Base-by-base conservation (phyloP, 805 yeast genomes). In the Zygoascus ofunaensis region DNA sequence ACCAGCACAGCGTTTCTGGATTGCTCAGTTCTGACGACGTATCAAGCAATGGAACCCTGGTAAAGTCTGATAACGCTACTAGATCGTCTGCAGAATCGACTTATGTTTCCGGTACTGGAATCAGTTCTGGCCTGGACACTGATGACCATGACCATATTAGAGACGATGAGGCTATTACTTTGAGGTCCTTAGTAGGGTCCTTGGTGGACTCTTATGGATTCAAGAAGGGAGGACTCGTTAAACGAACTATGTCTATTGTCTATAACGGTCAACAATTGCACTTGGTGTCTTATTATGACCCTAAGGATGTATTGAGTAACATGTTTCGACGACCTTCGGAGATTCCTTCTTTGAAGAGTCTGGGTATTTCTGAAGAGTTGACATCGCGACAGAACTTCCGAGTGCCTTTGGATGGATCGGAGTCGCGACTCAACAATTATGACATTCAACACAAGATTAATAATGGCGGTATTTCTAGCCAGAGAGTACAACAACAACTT, bases 221-320 rank as follows among this genome's bases (percentile, higher is more conserved):
- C 57, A 80, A 79, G 55, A 79, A 76, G 39, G 70, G 72, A 37
- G 95, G 95, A 0, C 69, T 89, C 38, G 77, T 87, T 48, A 89
- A 89, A 61, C 87, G 87, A 61, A 85, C 97, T 0, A 66, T 87
- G 48, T 77, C 87, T 1, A 68, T 86, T 21, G 72, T 78, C n/a
- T 62, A 82, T 14, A 61, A 63, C 19, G 62, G 64, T 18, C 48
- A 54, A 24, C 55, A 54, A 4, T 60, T 57, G 45, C 96, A 90
- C 57, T 62, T 89, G 45, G 77, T 89, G 2, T 78, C 89, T 5
- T 89, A 89, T 62, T 89, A 86, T 58, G 68, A 74, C 24, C 80
- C 87, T 0, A 76, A 76, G 18, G 95, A 89, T 59, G 92, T 87
- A 3, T 56, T 76, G 42, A 65, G 68, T 28, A 79, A 80, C 4